Base-by-base conservation (phyloP, 2,329 filamentous ascomycete genomes). In the Colletotrichum tofieldiae region DNA sequence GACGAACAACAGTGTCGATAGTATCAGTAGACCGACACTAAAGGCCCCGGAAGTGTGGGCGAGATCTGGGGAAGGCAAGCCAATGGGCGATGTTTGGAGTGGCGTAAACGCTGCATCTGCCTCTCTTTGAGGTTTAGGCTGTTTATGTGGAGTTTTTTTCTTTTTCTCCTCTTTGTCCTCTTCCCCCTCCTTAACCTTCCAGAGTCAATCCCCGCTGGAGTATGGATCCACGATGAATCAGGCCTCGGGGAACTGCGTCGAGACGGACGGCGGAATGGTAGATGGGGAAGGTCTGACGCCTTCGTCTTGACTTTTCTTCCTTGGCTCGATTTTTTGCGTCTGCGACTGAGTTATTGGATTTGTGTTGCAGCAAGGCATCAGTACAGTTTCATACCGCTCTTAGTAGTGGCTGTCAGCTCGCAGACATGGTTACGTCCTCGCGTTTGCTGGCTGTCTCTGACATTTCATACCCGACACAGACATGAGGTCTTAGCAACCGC, bases 1-100 rank as follows among this genome's bases (percentile, higher is more conserved):
- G 54, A 60, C 59, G 52, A 72, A 69, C 23, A 39, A 60, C n/a
- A 63, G 58, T 45, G 51, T 59, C 65, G 41, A 56, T 45, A 39
- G 20, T 18, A 41, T 35, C 37, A 23, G 35, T 26, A 18, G 23
- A 39, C 47, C 29, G 32, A 41, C 35, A 29, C 35, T 41, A 62
- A 52, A 20, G 64, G 14, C 37, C 23, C 65, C 58, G 23, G 35
- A 56, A 43, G 23, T 64, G 54, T 55, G 59, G 69, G 52, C 45
- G 29, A 71, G 68, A 71, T 71, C 58, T 47, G 65, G 65, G 65
- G 65, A 72, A 69, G 54, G 43, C 47, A 35, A 54, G 52, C 69
- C 65, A 68, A 68, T 68, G 37, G 43, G 65, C 6, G 51, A 29
- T 41, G 65, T 59, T 58, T 12, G 29, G n/a, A 47, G 56, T 60